Evolutionary conservation across 768 basidiomycete genomes (phyloP).

Genomic region (Pulveroboletus sp.): DNA sequence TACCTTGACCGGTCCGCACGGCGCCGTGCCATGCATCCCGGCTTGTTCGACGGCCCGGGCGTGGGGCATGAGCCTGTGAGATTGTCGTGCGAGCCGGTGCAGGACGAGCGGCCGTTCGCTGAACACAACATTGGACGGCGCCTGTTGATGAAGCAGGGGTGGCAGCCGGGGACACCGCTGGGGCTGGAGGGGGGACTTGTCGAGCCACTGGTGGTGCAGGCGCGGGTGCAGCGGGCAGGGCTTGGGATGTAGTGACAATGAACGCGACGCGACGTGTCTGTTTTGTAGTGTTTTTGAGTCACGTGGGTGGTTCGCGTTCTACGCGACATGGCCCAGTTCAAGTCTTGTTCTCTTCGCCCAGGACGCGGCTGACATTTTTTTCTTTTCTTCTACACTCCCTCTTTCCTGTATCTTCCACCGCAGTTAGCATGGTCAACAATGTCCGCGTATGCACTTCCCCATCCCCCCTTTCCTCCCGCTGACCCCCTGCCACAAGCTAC

Average conservation of each 20-base stretch:
- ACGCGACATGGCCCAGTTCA: constrained; percentile 27
- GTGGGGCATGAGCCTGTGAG: constrained; percentile 26
- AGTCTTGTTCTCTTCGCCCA: constrained; percentile 24
- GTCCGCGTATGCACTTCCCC: constrained; percentile 47
- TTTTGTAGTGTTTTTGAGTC: constrained; percentile 35
- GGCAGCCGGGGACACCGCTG: constrained; percentile 59
- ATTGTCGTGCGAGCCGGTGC: constrained; percentile 21
- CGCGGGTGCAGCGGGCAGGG: constrained; percentile 47
- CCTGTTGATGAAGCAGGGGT: constrained; percentile 71
- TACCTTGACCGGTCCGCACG: constrained; percentile 74
- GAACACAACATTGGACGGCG: constrained; percentile 64
- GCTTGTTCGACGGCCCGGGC: constrained; percentile 55
- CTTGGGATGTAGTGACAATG: constrained; percentile 40
- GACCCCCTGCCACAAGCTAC: constrained; percentile 43
- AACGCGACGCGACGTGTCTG: constrained; percentile 34
- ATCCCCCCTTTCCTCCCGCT: not conserved
- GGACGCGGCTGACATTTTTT: constrained; percentile 35
- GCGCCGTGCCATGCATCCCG: constrained; percentile 57
- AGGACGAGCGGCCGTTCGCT: constrained; percentile 46
- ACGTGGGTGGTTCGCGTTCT: constrained; percentile 40
- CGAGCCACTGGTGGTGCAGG: constrained; percentile 55
- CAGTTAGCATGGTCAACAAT: constrained; percentile 53
- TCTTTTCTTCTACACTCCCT: constrained; percentile 18
- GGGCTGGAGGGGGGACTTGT: constrained; percentile 38
- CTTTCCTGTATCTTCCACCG: constrained; percentile 19